A percentile compares a stretch with the other conserved stretches of the same genome.
Evolutionary conservation across 169 alveolate species (phyloP).

Genomic region (Plasmodium yoelii): DNA sequence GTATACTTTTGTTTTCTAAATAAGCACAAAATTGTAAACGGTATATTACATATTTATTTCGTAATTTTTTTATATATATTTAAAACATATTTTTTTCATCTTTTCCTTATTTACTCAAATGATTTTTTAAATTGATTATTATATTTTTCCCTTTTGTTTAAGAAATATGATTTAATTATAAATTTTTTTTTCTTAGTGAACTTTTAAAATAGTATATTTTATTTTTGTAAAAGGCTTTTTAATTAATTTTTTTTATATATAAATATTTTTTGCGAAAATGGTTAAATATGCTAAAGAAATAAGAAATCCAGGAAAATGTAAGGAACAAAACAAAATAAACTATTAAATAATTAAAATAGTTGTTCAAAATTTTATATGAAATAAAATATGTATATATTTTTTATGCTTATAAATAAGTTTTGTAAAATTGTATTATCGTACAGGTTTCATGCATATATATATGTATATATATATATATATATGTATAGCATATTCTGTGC

Average conservation of each 20-base stretch:
- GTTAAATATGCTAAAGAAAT: slow-evolving; percentile 66
- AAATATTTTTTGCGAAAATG: slow-evolving; percentile 18
- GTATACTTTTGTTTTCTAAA: no score
- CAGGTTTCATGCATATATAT: not conserved
- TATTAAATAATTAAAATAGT: no score
- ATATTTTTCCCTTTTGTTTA: not conserved
- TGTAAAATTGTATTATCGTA: not conserved
- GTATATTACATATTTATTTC: no score
- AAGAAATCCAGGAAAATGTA: slow-evolving; percentile 67
- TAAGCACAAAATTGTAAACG: no score
- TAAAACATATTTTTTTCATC: not conserved
- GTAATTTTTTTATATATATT: not conserved
- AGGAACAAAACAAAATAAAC: not conserved
- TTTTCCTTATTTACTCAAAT: not conserved
- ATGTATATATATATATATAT: not conserved
- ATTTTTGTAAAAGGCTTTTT: slow-evolving; percentile 6
- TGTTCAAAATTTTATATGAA: no score
- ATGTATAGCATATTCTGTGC: not conserved
- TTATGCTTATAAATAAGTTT: not conserved
- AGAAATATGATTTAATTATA: not conserved
- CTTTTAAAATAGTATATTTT: slow-evolving; percentile 3
- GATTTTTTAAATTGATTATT: not conserved
- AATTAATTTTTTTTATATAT: slow-evolving; percentile 8
- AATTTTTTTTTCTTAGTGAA: slow-evolving; percentile 8
- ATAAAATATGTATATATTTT: not conserved